Percentiles rank a stretch among this genome's conserved stretches.
phyloP scores from a whole-genome alignment of 331 rosid genomes.

The Quercus tomentella region DNA sequence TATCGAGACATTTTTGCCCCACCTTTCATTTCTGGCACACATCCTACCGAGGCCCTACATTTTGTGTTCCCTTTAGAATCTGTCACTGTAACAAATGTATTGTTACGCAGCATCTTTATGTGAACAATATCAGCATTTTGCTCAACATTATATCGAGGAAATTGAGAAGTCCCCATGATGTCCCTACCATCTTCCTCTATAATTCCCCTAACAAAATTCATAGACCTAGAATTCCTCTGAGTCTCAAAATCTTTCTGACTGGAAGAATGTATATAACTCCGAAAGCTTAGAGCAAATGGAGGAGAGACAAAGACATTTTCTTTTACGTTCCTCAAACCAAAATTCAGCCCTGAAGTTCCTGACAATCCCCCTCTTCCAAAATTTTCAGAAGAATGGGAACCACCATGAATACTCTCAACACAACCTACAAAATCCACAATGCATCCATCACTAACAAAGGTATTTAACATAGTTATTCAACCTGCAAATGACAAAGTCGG shows the following conservation, averaged over 20 bases:
- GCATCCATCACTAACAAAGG: not conserved
- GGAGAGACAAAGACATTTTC: not conserved
- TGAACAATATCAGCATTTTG: constrained; percentile 68
- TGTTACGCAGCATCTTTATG: constrained; percentile 68
- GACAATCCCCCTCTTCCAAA: constrained; percentile 21
- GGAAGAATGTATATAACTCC: constrained; percentile 13
- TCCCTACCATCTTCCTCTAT: constrained; percentile 39
- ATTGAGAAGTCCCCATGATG: not conserved
- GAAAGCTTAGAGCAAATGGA: constrained; percentile 13
- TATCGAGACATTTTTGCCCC: constrained; percentile 65
- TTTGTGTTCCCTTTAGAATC: constrained; percentile 73
- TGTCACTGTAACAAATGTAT: constrained; percentile 72
- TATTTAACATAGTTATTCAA: not conserved
- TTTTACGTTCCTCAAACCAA: not conserved
- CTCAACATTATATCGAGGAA: constrained; percentile 25
- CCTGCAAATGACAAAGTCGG: not conserved
- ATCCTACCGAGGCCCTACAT: constrained; percentile 66
- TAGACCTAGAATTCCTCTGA: constrained; percentile 21
- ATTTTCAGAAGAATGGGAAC: constrained; percentile 10
- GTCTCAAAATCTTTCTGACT: constrained; percentile 21
- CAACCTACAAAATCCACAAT: constrained; percentile 11
- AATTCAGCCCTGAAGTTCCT: constrained; percentile 22
- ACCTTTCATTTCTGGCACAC: constrained; percentile 61
- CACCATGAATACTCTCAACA: constrained; percentile 5
- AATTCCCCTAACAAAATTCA: constrained; percentile 61